Evolutionary conservation across 148 eudicot species (phyloP).

Genomic region (Drosera capensis): DNA sequence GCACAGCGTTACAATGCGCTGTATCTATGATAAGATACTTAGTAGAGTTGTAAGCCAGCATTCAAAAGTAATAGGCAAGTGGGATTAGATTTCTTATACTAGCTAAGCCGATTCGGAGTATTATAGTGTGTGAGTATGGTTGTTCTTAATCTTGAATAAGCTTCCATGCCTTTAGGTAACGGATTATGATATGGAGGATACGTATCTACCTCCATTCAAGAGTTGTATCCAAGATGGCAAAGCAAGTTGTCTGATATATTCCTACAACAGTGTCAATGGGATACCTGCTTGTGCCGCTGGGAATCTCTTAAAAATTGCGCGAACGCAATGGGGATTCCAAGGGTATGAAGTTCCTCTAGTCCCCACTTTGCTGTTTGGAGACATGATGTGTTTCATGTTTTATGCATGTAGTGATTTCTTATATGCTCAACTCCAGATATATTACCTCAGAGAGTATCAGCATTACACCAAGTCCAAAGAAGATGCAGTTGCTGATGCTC

Average conservation of each 20-base stretch:
- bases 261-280: slow-evolving; percentile 29
- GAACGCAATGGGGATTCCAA: slow-evolving; percentile 16
- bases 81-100: no score
- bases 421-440: slow-evolving; percentile 40
- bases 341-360: no score
- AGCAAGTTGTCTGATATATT: slow-evolving; percentile 33
- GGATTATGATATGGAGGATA: no score
- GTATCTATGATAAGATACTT: no score
- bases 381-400: no score
- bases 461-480: slow-evolving; percentile 76
- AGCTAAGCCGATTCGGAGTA: no score
- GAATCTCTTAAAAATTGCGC: slow-evolving; percentile 12
- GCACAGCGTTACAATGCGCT: no score
- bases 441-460: slow-evolving; percentile 68
- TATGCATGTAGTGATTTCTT: no score
- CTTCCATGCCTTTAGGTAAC: neutral
- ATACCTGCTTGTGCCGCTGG: slow-evolving; percentile 29
- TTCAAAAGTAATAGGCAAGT: no score
- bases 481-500: slow-evolving; percentile 56
- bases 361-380: no score
- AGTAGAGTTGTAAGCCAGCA: no score
- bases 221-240: slow-evolving; percentile 24
- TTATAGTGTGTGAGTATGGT: no score
- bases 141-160: neutral
- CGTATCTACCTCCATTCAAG: neutral